Base-by-base conservation (phyloP, 805 yeast species). In the Myxozyma sirexii region DNA sequence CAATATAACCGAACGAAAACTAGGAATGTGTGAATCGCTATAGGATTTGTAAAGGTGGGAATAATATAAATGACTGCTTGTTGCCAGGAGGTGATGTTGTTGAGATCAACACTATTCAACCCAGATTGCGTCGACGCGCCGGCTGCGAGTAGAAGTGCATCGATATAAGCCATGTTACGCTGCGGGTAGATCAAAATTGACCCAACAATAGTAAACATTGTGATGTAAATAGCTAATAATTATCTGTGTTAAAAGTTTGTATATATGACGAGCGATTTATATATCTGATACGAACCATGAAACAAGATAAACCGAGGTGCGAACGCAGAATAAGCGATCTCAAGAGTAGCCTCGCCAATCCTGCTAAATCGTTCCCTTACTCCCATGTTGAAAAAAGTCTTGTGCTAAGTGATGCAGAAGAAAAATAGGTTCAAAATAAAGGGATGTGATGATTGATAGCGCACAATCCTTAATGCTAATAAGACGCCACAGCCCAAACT, bases 61-160 rank as follows among this genome's bases (percentile, higher is more conserved):
- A 84, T 60, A 12, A 88, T 64, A 70, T 86, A 90, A 1, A 93
- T 73, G 8, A 81, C 77, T 15, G 91, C 81, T 70, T 93, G 98
- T 73, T 94, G 99, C 75, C 86, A 93, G 46, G 88, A 71, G 0
- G 79, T 74, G 57, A 92, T 65, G 0, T 77, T 73, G 70, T 90
- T 90, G 39, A 86, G 64, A 67, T 90, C 83, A 24, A 89, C 77
- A 23, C 97, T 87, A 71, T 90, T 91, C 56, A 94, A 75, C 0
- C 99, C 99, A 0, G 97, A 96, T 70, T 93, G 97, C 1, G 98
- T 90, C 1, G 86, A 75, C 0, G 94, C 84, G 10, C 96, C 93
- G 10, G 85, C 77, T 0, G 91, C 81, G 56, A 89, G 76, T 72
- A 93, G 89, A 35, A 94, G 75, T 1, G 87, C 84, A 75, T 94